Conservation (phyloP, 805 yeast genomes). For the Metschnikowia koreensis region DNA sequence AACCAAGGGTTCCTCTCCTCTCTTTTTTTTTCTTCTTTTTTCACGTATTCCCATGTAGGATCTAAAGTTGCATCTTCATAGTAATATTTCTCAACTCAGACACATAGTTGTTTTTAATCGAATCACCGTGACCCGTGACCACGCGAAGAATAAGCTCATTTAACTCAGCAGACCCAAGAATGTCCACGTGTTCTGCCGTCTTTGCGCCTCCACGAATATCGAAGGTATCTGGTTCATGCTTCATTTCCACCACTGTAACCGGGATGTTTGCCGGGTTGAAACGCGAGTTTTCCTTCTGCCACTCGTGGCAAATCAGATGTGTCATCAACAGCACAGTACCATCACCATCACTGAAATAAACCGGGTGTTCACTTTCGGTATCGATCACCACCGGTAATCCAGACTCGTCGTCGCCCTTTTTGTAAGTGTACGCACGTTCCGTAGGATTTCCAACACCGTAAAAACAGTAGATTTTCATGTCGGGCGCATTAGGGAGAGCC, state of each 20-base stretch:
- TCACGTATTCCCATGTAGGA: not conserved
- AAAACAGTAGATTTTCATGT: conserved; percentile 81
- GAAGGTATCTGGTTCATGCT: conserved; percentile 88
- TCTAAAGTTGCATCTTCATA: conserved; percentile 46
- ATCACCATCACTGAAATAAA: conserved; percentile 87
- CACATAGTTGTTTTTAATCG: conserved; percentile 56
- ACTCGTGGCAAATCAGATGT: conserved; percentile 87
- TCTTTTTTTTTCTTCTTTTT: too few species aligned
- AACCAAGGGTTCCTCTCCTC: too few species aligned
- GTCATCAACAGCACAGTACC: conserved; percentile 90
- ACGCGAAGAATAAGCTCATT: conserved; percentile 82
- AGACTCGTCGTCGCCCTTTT: conserved; percentile 54
- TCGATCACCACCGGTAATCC: conserved; percentile 70
- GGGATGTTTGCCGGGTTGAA: conserved; percentile 75
- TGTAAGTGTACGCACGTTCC: conserved; percentile 87
- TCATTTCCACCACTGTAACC: conserved; percentile 85
- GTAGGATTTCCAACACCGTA: conserved; percentile 98
- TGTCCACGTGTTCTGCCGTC: conserved; percentile 97
- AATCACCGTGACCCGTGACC: conserved; percentile 76
- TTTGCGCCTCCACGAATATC: conserved; percentile 97
- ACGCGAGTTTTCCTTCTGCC: conserved; percentile 65
- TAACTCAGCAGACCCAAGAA: conserved; percentile 86
- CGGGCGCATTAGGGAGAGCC: conserved; percentile 89
- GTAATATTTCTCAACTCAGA: conserved; percentile 68
- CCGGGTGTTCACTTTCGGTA: conserved; percentile 59